phyloP scores from a whole-genome alignment of 345 rosid species.

The Pseudoturritis turrita region DNA sequence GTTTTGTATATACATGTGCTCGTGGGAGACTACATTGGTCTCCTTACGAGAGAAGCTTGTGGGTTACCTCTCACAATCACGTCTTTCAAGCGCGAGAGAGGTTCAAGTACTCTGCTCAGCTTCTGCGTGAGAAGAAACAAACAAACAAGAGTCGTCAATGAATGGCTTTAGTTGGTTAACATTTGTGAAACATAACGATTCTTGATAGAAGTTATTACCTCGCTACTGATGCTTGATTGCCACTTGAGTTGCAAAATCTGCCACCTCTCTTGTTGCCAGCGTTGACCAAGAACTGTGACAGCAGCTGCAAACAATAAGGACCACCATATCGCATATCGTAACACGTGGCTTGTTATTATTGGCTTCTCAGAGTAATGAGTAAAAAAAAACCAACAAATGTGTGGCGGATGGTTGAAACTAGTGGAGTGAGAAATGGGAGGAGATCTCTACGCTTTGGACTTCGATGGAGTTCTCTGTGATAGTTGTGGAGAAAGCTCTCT shows the following conservation, averaged over 20 bases:
- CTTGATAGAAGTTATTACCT: constrained; percentile 40
- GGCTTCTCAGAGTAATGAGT: neutral
- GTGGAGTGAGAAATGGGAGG: constrained; percentile 38
- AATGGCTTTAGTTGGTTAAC: neutral
- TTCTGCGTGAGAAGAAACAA: constrained; percentile 40
- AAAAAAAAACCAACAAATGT: constrained; percentile 7
- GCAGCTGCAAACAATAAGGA: constrained; percentile 91
- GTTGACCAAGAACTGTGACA: constrained; percentile 87
- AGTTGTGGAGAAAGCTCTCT: constrained; percentile 95
- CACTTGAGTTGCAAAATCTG: constrained; percentile 78
- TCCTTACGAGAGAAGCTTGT: constrained; percentile 53
- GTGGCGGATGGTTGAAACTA: constrained; percentile 19
- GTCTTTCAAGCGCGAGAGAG: constrained; percentile 72
- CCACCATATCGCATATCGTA: constrained; percentile 59
- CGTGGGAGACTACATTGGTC: constrained; percentile 1
- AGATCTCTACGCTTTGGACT: constrained; percentile 88
- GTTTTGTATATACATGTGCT: constrained; percentile 12
- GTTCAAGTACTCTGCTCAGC: constrained; percentile 58
- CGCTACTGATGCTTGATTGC: constrained; percentile 59
- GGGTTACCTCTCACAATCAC: constrained; percentile 69
- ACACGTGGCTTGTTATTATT: constrained; percentile 1
- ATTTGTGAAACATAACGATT: neutral
- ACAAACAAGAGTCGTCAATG: no score
- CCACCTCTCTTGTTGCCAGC: constrained; percentile 97
- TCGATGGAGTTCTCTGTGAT: constrained; percentile 93